Conservation (phyloP, 176 grass and related monocot genomes). For the Olyra latifolia region DNA sequence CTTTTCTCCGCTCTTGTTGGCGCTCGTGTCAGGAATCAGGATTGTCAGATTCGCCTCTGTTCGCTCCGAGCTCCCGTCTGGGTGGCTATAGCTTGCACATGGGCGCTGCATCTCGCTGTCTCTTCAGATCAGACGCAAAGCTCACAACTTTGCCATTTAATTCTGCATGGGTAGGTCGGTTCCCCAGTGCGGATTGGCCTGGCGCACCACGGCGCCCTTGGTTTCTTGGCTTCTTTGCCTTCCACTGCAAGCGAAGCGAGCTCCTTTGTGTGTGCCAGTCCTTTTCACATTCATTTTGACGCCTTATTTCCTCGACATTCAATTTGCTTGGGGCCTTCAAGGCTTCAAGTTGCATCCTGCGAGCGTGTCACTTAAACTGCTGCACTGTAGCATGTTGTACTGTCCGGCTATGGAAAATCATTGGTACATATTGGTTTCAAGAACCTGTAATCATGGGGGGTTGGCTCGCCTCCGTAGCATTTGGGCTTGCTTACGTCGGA, state of each 20-base stretch:
- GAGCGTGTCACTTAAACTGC: not conserved
- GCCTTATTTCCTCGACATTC: conserved; percentile 21
- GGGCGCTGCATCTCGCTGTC: not conserved
- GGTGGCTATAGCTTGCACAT: not conserved
- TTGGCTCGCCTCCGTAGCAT: not conserved
- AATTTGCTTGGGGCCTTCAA: conserved; percentile 38
- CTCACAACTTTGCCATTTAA: conserved; percentile 17
- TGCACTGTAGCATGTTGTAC: not conserved
- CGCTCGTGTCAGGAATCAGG: not conserved
- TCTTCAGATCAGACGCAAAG: conserved; percentile 29
- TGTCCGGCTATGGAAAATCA: not conserved
- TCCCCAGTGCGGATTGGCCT: not conserved
- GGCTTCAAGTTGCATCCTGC: conserved; percentile 6
- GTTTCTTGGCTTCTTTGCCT: conserved; percentile 25
- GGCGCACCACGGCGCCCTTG: not conserved
- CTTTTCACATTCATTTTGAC: conserved; percentile 37
- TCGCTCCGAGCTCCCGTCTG: not conserved
- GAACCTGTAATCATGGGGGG: conserved; percentile 24
- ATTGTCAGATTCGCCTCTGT: conserved; percentile 24
- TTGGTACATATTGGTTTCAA: conserved; percentile 7
- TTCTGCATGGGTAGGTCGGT: conserved; percentile 34
- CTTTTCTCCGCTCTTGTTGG: no score
- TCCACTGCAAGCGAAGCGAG: not conserved
- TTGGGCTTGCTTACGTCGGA: not conserved
- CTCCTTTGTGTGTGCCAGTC: not conserved